A percentile compares a stretch with the other conserved stretches of the same genome.
Evolutionary conservation across 176 grass and related monocot genomes (phyloP).

Genomic region (sorghum (Sorghum bicolor)): Sorghum_bicolor_NCBIv3 NC_012870.2:70389501-70390000

Average conservation of each 20-base stretch:
- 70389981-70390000: constrained; percentile 43
- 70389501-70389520: constrained; percentile 50
- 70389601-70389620: constrained; percentile 70
- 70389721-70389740: constrained; percentile 57
- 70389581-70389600: constrained; percentile 60
- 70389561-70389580: constrained; percentile 60
- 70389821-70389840: constrained; percentile 59
- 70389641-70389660: constrained; percentile 47
- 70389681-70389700: constrained; percentile 1
- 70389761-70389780: constrained; percentile 42
- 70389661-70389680: neutral
- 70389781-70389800: constrained; percentile 61
- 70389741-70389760: constrained; percentile 33
- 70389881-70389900: constrained; percentile 61
- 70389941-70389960: neutral
- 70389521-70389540: constrained; percentile 49
- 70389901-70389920: constrained; percentile 74
- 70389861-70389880: constrained; percentile 65
- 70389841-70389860: constrained; percentile 72
- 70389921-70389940: neutral
- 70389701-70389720: constrained; percentile 52
- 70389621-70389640: constrained; percentile 41
- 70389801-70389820: constrained; percentile 48
- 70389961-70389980: constrained; percentile 40
- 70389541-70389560: constrained; percentile 64